A percentile compares a stretch with the other conserved stretches of the same genome.
phyloP scores from a whole-genome alignment of 2,329 filamentous ascomycete genomes.

The Colletotrichum brevisporum region DNA sequence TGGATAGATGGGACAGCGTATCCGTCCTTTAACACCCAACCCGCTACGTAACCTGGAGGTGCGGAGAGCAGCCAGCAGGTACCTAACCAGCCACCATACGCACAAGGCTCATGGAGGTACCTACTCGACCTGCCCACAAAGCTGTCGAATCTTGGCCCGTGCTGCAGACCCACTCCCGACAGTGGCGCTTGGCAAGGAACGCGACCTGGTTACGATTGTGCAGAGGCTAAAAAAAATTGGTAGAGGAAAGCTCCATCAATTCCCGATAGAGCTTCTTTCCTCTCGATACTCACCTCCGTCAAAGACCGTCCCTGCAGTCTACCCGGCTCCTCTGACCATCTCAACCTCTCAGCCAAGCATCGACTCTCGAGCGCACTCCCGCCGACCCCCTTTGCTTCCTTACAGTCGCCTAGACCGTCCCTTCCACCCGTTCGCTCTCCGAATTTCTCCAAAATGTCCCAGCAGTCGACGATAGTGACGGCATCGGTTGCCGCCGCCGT shows the following conservation, averaged over 20 bases:
- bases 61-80: constrained; percentile 4
- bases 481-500: constrained; percentile 73
- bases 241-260: constrained; percentile 40
- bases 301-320: constrained; percentile 25
- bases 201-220: constrained; percentile 37
- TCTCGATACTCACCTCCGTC: constrained; percentile 30
- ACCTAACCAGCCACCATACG: too few species aligned
- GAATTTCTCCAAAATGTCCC: constrained; percentile 43
- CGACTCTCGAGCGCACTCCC: constrained; percentile 9
- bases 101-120: not conserved
- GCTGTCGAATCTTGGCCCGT: constrained; percentile 35
- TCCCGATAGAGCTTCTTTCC: constrained; percentile 39
- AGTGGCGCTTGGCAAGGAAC: constrained; percentile 33
- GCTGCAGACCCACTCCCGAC: constrained; percentile 28
- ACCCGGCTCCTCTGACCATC: constrained; percentile 12
- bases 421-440: constrained; percentile 21
- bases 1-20: constrained; percentile 8
- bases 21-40: constrained; percentile 14
- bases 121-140: not conserved
- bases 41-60: constrained; percentile 30
- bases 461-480: constrained; percentile 70
- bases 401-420: not conserved
- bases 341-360: constrained; percentile 20
- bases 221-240: constrained; percentile 43
- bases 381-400: not conserved